These are phyloP conservation scores for Lentinus polychrous DNA, from an alignment of 1,284 basidiomycete genomes.

Conservation along the genomic window DNA sequence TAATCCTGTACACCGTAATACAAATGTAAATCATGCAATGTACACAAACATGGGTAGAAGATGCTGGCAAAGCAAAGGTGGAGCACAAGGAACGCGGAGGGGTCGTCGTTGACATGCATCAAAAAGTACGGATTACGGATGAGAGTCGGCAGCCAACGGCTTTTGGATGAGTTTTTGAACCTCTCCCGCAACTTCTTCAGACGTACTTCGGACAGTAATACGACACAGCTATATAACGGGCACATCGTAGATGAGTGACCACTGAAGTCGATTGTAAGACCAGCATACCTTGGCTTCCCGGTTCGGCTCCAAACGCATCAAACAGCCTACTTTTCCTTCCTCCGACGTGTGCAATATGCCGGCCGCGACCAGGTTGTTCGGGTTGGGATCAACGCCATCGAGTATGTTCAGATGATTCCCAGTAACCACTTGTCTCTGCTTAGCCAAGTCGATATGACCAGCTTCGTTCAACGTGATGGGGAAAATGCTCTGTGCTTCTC, in stretches of 20 bases:
- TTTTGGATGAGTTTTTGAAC: conserved; percentile 66
- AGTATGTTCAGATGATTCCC: conserved; percentile 77
- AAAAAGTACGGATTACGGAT: not conserved
- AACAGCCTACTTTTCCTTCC: conserved; percentile 91
- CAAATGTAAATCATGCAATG: conserved; percentile 6
- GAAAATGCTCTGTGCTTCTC: conserved; percentile 89
- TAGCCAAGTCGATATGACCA: conserved; percentile 70
- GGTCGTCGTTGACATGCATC: not conserved
- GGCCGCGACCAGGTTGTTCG: conserved; percentile 83
- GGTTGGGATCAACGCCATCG: conserved; percentile 80
- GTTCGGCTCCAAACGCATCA: conserved; percentile 92
- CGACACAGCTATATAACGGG: conserved; percentile 71
- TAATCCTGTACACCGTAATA: conserved; percentile 8
- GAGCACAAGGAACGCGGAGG: not conserved
- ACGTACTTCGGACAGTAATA: conserved; percentile 91
- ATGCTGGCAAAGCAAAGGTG: not conserved
- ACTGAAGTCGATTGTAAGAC: not conserved
- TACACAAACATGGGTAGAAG: not conserved
- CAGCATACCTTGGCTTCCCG: conserved; percentile 79
- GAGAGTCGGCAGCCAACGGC: conserved; percentile 30
- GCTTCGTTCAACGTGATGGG: conserved; percentile 61
- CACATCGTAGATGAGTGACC: conserved; percentile 1
- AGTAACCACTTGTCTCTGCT: conserved; percentile 69
- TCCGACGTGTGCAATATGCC: conserved; percentile 86
- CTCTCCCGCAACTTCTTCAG: conserved; percentile 84